Percentiles rank a stretch among this genome's conserved stretches.
phyloP scores from a whole-genome alignment of 2,329 filamentous ascomycete genomes.

The Diaporthe ampelina region DNA sequence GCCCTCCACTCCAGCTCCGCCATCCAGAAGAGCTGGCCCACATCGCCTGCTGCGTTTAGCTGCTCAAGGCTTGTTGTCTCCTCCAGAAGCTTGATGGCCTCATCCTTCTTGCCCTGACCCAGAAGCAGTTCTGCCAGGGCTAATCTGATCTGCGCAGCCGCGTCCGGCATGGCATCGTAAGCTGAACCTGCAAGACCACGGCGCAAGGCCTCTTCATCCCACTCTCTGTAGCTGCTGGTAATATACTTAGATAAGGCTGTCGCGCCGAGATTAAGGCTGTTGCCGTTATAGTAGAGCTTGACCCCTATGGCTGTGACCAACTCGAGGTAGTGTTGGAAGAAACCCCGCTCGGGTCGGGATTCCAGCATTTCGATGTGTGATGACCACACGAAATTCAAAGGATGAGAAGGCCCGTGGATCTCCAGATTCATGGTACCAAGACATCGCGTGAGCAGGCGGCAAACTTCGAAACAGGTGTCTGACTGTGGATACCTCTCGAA shows the following conservation, averaged over 20 bases:
- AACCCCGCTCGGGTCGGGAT: neutral
- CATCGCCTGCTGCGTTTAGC: neutral
- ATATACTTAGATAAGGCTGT: conserved; percentile 6
- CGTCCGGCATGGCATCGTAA: neutral
- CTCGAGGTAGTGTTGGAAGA: conserved; percentile 1
- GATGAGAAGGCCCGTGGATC: conserved; percentile 9
- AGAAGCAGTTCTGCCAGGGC: conserved; percentile 25
- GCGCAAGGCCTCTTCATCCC: conserved; percentile 14
- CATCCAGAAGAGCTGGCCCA: conserved; percentile 24
- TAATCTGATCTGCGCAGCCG: conserved; percentile 16
- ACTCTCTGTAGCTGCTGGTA: neutral
- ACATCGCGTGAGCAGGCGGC: conserved; percentile 15
- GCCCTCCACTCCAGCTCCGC: conserved; percentile 34
- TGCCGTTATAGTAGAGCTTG: neutral
- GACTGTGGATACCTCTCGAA: conserved; percentile 23
- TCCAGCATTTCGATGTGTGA: conserved; percentile 19
- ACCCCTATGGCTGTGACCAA: neutral
- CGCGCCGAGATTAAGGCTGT: conserved; percentile 3
- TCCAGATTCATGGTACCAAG: neutral
- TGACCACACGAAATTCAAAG: neutral
- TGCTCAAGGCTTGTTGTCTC: neutral
- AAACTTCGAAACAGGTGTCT: conserved; percentile 14
- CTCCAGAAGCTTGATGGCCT: neutral
- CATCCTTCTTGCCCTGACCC: neutral
- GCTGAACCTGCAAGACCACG: neutral